Percentiles rank a stretch among this genome's conserved stretches.
Evolutionary conservation across 805 yeast species (phyloP).

Genomic region (Starmerella tilneyi): DNA sequence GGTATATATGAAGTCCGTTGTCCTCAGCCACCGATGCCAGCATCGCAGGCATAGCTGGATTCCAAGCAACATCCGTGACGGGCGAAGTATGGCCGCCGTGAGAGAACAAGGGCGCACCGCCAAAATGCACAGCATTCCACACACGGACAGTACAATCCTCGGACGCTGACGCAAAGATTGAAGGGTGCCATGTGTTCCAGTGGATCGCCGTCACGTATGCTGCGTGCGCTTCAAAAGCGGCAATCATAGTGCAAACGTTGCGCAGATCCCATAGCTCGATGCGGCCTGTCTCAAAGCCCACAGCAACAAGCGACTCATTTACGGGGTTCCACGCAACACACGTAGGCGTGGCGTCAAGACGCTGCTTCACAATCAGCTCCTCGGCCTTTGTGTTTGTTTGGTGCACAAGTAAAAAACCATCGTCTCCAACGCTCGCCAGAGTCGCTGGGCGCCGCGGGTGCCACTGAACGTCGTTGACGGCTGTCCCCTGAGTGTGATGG

Average conservation of each 20-base stretch:
- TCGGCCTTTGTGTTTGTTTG: slow-evolving; percentile 6
- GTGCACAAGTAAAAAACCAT: slow-evolving; percentile 23
- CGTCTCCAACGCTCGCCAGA: slow-evolving; percentile 61
- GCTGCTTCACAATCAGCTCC: neutral
- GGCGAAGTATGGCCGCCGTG: slow-evolving; percentile 88
- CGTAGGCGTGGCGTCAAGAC: slow-evolving; percentile 35
- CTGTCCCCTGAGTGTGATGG: slow-evolving; percentile 34
- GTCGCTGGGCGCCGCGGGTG: slow-evolving; percentile 49
- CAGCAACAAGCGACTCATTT: slow-evolving; percentile 48
- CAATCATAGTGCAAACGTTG: slow-evolving; percentile 24
- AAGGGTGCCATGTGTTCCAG: slow-evolving; percentile 56
- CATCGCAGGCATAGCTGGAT: slow-evolving; percentile 57
- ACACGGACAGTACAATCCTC: slow-evolving; percentile 43
- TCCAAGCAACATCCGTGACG: slow-evolving; percentile 78
- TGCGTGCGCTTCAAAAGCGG: slow-evolving; percentile 31
- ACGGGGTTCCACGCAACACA: slow-evolving; percentile 50
- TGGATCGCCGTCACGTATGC: slow-evolving; percentile 54
- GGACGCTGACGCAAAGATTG: slow-evolving; percentile 53
- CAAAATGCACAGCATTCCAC: slow-evolving; percentile 24
- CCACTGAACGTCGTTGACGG: slow-evolving; percentile 69
- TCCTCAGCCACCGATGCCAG: slow-evolving; percentile 73
- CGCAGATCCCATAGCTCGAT: slow-evolving; percentile 61
- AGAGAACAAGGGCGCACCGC: slow-evolving; percentile 37
- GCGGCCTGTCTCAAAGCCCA: slow-evolving; percentile 54
- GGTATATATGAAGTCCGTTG: slow-evolving; percentile 81